Base-by-base conservation (phyloP, 75 land plant species). In the Selaginella tamariscina region DNA sequence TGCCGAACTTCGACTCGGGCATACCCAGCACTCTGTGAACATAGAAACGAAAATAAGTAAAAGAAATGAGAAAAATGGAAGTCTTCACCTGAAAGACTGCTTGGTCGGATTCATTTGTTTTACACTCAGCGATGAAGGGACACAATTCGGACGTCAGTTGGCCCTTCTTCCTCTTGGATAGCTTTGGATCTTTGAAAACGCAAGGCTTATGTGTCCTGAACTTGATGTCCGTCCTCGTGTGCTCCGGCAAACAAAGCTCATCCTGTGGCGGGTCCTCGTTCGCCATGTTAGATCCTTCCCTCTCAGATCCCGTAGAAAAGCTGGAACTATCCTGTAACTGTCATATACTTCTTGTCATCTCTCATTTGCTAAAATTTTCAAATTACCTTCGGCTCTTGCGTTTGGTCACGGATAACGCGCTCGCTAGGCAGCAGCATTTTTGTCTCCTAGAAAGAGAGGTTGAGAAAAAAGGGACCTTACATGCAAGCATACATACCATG, bases 131-230 rank as follows among this genome's bases (percentile, higher is more conserved):
- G 49, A 39, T 39, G 49, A 39, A 39, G 49, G 49, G 49, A 15
- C 49, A 39, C 49, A 39, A 15, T 15, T 39, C 49, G 49, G 49
- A 39, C 49, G 5, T 39, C 49, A 39, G 49, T 39, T 39, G 49
- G 49, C 49, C 49, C 49, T 39, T 39, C 49, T 39, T 39, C 49
- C 49, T 39, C 49, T 39, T 39, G 49, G 49, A 39, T 39, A 39
- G 49, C 49, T 39, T 39, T 39, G 49, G 49, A 39, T 39, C 49
- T 39, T 39, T 39, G 49, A 39, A 39, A 39, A 39, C 49, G 49
- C 49, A 39, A 39, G 49, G 49, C 49, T 39, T 39, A 15, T 39
- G 49, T 39, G 49, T 39, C 49, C 49, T 39, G 49, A 39, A 39
- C 49, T 39, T 39, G 49, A 39, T 39, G 49, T 39, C 49, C 49